Conservation (phyloP, 768 basidiomycete genomes). For the Cyclocybe aegerita region DNA sequence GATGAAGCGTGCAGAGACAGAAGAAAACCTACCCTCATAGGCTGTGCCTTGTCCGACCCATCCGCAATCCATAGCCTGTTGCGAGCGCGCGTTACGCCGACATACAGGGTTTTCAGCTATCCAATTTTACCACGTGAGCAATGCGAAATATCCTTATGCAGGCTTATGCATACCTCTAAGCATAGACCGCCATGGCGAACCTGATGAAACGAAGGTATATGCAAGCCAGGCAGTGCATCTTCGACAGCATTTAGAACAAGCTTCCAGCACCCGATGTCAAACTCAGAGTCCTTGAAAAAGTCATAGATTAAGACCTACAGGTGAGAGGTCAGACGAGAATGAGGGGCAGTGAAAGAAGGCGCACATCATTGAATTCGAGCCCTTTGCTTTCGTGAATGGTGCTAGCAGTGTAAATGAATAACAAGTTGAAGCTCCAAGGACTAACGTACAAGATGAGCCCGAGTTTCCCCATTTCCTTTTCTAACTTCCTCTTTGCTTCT, state of each 20-base stretch:
- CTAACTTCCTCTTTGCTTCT: slow-evolving; percentile 44
- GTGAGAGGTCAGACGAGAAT: too few species aligned
- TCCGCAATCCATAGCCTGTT: slow-evolving; percentile 74
- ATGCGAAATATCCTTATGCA: too few species aligned
- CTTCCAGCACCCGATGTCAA: slow-evolving; percentile 56
- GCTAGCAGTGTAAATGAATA: slow-evolving; percentile 24
- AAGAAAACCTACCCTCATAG: slow-evolving; percentile 66
- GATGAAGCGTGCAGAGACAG: too few species aligned
- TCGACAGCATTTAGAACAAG: slow-evolving; percentile 45
- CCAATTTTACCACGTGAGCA: too few species aligned
- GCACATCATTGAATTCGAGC: slow-evolving; percentile 64
- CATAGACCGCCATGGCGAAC: too few species aligned
- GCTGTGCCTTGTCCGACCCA: slow-evolving; percentile 50
- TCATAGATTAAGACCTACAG: slow-evolving; percentile 69
- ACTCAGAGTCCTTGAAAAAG: slow-evolving; percentile 66
- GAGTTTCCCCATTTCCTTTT: slow-evolving; percentile 53
- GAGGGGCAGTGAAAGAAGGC: slow-evolving; percentile 1
- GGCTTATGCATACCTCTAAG: too few species aligned
- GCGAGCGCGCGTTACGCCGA: slow-evolving; percentile 68
- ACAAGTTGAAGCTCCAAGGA: too few species aligned
- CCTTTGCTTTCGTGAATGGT: slow-evolving; percentile 68
- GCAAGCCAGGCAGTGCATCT: too few species aligned
- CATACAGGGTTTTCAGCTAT: slow-evolving; percentile 68
- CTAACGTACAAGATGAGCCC: slow-evolving; percentile 59
- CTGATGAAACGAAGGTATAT: too few species aligned